These are phyloP conservation scores for Multifurca ochricompacta DNA, from an alignment of 768 basidiomycete genomes.

Conservation along the genomic window DNA sequence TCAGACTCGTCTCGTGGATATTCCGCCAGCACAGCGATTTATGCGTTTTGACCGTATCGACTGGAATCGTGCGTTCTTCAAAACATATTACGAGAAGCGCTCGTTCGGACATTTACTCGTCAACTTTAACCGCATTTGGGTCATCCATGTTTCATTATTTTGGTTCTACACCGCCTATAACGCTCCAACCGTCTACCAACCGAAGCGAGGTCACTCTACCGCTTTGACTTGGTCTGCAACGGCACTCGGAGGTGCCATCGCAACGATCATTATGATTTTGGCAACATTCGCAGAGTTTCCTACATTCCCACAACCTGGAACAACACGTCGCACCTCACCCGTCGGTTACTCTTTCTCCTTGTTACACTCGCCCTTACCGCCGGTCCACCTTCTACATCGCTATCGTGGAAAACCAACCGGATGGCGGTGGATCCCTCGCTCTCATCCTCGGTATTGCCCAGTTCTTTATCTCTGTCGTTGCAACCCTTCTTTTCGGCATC, in stretches of 20 bases:
- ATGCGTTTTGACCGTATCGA: constrained; percentile 97
- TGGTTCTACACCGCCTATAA: constrained; percentile 97
- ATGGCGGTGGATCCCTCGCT: constrained; percentile 59
- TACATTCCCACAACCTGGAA: constrained; percentile 99
- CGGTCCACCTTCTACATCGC: constrained; percentile 92
- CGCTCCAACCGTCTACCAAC: constrained; percentile 71
- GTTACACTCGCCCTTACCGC: constrained; percentile 87
- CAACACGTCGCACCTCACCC: constrained; percentile 92
- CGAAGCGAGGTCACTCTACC: constrained; percentile 45
- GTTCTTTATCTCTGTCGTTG: constrained; percentile 86
- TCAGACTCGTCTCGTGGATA: constrained; percentile 84
- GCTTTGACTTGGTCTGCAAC: constrained; percentile 91
- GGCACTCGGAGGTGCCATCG: constrained; percentile 90
- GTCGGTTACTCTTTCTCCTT: constrained; percentile 81
- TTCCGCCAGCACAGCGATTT: constrained; percentile 86
- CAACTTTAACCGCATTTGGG: constrained; percentile 99
- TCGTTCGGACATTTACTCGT: constrained; percentile 95
- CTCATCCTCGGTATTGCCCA: constrained; percentile 95
- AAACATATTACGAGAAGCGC: constrained; percentile 97
- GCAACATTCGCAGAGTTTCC: constrained; percentile 94
- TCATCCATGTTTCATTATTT: constrained; percentile 90
- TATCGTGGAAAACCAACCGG: constrained; percentile 55
- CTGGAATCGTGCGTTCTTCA: constrained; percentile 96
- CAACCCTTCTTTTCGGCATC: constrained; percentile 79
- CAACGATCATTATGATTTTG: constrained; percentile 92